Percentiles rank a stretch among this genome's conserved stretches.
phyloP scores from a whole-genome alignment of 768 basidiomycete genomes.

The Terana coerulea region DNA sequence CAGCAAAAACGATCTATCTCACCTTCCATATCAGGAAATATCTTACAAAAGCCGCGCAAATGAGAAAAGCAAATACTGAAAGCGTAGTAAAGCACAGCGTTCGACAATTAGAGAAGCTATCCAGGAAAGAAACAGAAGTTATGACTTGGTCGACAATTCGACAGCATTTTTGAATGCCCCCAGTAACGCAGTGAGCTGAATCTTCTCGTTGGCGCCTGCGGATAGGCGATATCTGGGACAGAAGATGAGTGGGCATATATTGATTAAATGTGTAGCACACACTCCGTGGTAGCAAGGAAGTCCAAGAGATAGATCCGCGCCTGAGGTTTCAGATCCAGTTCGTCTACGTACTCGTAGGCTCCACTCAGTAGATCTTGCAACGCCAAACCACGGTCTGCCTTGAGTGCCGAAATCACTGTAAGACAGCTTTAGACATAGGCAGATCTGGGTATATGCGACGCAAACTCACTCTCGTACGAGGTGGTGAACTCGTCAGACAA shows the following conservation, averaged over 20 bases:
- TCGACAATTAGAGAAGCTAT: neutral
- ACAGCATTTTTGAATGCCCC: slow-evolving; percentile 94
- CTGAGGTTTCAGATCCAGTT: slow-evolving; percentile 79
- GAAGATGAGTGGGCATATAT: neutral
- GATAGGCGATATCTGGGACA: slow-evolving; percentile 77
- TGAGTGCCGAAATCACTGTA: slow-evolving; percentile 81
- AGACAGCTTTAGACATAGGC: neutral
- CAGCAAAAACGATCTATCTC: neutral
- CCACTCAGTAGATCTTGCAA: slow-evolving; percentile 92
- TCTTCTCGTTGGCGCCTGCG: slow-evolving; percentile 89
- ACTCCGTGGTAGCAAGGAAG: slow-evolving; percentile 95
- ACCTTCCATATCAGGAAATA: slow-evolving; percentile 2
- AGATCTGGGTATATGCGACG: no score
- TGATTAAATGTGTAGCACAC: slow-evolving; percentile 28
- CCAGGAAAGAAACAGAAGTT: neutral
- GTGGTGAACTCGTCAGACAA: slow-evolving; percentile 94
- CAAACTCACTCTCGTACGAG: slow-evolving; percentile 72
- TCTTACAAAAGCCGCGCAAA: no score
- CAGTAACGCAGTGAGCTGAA: slow-evolving; percentile 87
- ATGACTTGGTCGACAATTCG: slow-evolving; percentile 47
- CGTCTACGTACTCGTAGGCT: slow-evolving; percentile 86
- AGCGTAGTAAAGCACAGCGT: neutral
- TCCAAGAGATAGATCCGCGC: slow-evolving; percentile 91
- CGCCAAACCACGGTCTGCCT: slow-evolving; percentile 90
- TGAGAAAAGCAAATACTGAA: neutral